Base-by-base conservation (phyloP, 805 yeast species). In the Lipomyces sp. region DNA sequence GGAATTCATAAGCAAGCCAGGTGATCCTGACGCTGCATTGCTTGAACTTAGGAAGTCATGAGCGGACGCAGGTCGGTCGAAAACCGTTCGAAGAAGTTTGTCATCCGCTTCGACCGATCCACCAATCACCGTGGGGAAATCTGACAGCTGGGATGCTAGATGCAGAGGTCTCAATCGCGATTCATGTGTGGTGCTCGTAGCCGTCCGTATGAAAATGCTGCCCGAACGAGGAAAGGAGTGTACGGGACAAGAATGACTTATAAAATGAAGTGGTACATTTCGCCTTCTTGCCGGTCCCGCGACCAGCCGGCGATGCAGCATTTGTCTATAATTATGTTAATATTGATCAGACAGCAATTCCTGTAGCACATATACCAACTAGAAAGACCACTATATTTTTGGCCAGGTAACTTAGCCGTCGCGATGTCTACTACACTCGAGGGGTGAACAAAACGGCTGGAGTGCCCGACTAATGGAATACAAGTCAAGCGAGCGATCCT, bases 1-100 rank as follows among this genome's bases (percentile, higher is more conserved):
- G 39, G 89, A 88, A 72, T 94, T 93, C 60, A 83, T 81, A 75
- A 95, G 93, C 37, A 94, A 81, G 0, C 97, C 98, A 32, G 37
- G 64, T 33, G 59, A 37, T 42, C 53, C 64, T 63, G 55, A 51
- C 29, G 48, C 56, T 33, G 55, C n/a, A 15, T 29, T 34, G 15
- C 30, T 18, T 24, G 42, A 34, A 24, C 54, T 32, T 29, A 66
- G 39, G 39, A 68, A 65, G 1, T 61, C 71, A 10, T 39, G 50
- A 71, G 73, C 62, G 24, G 57, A 67, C 11, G 54, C 58, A 2
- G 64, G 42, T 33, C 65, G 55, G 32, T 72, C 75, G 53, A 72
- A 72, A 3, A 73, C 67, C 7, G 64, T 67, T n/a, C 74, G 69
- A 32, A 72, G 63, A n/a, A 69, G 63, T n/a, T 55, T 57, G 54